phyloP scores from a whole-genome alignment of 2,329 filamentous ascomycete genomes.

The Fusarium beomiforme region DNA sequence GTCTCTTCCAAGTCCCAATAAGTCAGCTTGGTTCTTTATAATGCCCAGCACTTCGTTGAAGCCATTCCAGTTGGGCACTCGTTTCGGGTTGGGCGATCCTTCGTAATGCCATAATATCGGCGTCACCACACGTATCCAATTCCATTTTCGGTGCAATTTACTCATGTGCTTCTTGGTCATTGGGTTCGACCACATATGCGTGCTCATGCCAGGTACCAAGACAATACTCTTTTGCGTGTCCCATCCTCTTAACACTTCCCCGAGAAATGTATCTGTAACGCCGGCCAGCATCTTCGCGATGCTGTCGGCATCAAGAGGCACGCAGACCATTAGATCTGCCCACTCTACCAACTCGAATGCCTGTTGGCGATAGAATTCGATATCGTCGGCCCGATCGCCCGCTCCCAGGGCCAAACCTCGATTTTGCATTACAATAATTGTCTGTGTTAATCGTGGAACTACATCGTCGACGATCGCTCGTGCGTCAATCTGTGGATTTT shows the following conservation, averaged over 20 bases:
- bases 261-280: slow-evolving; percentile 80
- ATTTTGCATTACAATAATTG: slow-evolving; percentile 69
- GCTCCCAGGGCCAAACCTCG: slow-evolving; percentile 50
- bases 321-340: slow-evolving; percentile 87
- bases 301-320: slow-evolving; percentile 85
- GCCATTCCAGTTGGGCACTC: slow-evolving; percentile 68
- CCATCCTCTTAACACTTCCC: slow-evolving; percentile 87
- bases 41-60: slow-evolving; percentile 78
- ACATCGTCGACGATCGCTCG: slow-evolving; percentile 73
- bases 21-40: slow-evolving; percentile 80
- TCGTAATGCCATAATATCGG: slow-evolving; percentile 87
- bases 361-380: slow-evolving; percentile 62
- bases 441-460: slow-evolving; percentile 69
- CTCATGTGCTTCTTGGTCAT: slow-evolving; percentile 87
- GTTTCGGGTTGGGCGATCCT: slow-evolving; percentile 58
- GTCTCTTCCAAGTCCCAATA: slow-evolving; percentile 78
- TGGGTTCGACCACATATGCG: slow-evolving; percentile 89
- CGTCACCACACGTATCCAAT: slow-evolving; percentile 83
- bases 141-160: slow-evolving; percentile 85
- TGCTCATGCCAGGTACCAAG: slow-evolving; percentile 88
- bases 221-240: slow-evolving; percentile 86
- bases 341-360: slow-evolving; percentile 80
- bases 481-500: slow-evolving; percentile 69
- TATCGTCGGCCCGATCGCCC: slow-evolving; percentile 54
- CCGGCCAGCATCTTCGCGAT: slow-evolving; percentile 90